Evolutionary conservation across 129 eudicot genomes (phyloP).

Genomic region (Gnaphalium uliginosum): DNA sequence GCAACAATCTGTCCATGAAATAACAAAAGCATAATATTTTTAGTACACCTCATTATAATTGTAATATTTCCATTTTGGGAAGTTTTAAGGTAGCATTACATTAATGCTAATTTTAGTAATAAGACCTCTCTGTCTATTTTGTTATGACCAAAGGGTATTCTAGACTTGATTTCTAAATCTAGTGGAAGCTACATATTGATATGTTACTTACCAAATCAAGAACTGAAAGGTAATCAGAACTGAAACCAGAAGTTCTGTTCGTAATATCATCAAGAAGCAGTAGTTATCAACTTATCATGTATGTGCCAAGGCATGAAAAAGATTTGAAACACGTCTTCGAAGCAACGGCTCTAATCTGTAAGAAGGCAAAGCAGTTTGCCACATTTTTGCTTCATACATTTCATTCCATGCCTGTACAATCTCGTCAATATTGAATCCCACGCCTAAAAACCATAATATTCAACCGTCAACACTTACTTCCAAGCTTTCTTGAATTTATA

Average conservation of each 20-base stretch:
- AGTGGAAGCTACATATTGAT: background rate
- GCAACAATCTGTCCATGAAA: constrained; percentile 9
- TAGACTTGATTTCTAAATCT: background rate
- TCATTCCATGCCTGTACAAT: constrained; percentile 96
- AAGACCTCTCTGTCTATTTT: no score
- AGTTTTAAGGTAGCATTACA: no score
- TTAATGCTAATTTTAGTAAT: no score
- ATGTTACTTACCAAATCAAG: constrained; percentile 21
- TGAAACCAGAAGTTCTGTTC: constrained; percentile 10
- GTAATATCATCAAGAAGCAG: constrained; percentile 14
- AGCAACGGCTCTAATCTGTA: constrained; percentile 76
- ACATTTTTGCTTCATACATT: constrained; percentile 83
- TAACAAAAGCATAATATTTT: background rate
- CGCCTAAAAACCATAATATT: constrained; percentile 46
- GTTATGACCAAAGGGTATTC: background rate
- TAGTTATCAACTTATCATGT: constrained; percentile 49
- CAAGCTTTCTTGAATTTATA: constrained; percentile 25
- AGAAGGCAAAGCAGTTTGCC: constrained; percentile 67
- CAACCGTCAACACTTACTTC: constrained; percentile 9
- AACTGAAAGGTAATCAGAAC: constrained; percentile 2
- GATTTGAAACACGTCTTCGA: constrained; percentile 72
- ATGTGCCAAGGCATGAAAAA: constrained; percentile 60
- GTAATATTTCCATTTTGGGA: background rate
- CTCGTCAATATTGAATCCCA: constrained; percentile 84
- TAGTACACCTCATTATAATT: background rate